Evolutionary conservation across 2,329 filamentous ascomycete genomes (phyloP), one percentile per base, ranked within the genome.

Genomic region (Tolypocladium pustulatum): DNA sequence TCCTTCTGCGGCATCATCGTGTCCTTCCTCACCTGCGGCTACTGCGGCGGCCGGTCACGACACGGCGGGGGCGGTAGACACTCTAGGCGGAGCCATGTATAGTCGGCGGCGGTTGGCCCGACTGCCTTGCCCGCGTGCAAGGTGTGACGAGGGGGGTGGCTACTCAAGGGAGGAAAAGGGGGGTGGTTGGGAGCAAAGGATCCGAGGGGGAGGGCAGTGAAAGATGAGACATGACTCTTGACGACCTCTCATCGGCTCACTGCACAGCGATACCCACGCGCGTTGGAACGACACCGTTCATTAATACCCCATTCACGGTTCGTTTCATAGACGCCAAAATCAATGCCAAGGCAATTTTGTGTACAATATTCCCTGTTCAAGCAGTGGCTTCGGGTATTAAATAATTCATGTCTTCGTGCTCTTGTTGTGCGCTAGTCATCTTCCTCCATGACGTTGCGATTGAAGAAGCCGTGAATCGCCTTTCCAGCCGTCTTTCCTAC

Each of bases 391-490:
- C 30, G 59, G 57, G 56, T 64, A 63, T 63, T 58, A 55, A 60
- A n/a, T n/a, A n/a, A n/a, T n/a, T 57, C 17, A 55, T 57, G 37
- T 38, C 37, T 25, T 58, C 15, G 58, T 20, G 56, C 12, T 43
- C 32, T 37, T 34, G 25, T 17, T 12, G 6, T 53, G 32, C 37
- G 25, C 20, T 65, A 65, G 37, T 73, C 72, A 20, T 77, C 77
- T 55, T 83, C 75, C 60, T 83, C 81, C 67, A 84, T 76, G 25
- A 84, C 70, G 66, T 84, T 83, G 55, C 79, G 75, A 27, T 87
- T 88, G 66, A 99, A 97, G 70, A 99, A 97, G 20, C 81, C 80
- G 58, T 85, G 77, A 41, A 97, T 90, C 74, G 84, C 69, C 86
- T 83, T 32, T 84, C 91, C 20, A 0, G 87, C 85, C 69, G 93